phyloP scores from a whole-genome alignment of 108 stramenopile genomes.

The Epipyxis sp. region DNA sequence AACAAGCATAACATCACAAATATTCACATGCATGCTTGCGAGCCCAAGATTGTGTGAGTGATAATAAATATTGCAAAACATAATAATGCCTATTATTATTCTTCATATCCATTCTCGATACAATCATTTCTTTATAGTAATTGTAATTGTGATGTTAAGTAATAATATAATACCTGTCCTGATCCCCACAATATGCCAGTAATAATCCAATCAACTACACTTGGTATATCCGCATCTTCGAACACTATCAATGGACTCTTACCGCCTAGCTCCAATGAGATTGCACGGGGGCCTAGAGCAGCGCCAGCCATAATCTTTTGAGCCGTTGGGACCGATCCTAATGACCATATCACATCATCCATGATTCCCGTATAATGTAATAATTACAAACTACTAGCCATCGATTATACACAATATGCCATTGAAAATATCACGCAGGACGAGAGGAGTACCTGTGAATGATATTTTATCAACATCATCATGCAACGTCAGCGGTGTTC shows the following conservation, averaged over 20 bases:
- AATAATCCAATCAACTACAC: constrained; percentile 53
- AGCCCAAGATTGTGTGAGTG: no score
- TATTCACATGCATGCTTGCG: no score
- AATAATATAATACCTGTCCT: no score
- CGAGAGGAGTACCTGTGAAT: constrained; percentile 71
- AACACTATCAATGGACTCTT: constrained; percentile 46
- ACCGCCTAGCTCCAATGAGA: constrained; percentile 31
- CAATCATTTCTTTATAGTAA: no score
- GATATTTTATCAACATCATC: constrained; percentile 68
- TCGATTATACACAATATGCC: constrained; percentile 55
- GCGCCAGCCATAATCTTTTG: constrained; percentile 60
- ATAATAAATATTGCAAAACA: no score
- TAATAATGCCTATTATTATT: no score
- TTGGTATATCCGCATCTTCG: constrained; percentile 49
- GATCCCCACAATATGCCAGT: constrained; percentile 60
- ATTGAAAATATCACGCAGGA: constrained; percentile 37
- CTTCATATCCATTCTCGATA: no score
- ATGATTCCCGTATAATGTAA: constrained; percentile 76
- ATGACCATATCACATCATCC: no score
- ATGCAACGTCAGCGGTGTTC: constrained; percentile 57
- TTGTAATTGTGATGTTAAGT: no score
- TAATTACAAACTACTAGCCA: constrained; percentile 44
- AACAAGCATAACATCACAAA: no score
- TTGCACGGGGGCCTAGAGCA: constrained; percentile 45
- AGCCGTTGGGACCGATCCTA: constrained; percentile 33